A percentile compares a stretch with the other conserved stretches of the same genome.
Conservation (phyloP, 257 asterid species). For the Solanum sejunctum region DNA sequence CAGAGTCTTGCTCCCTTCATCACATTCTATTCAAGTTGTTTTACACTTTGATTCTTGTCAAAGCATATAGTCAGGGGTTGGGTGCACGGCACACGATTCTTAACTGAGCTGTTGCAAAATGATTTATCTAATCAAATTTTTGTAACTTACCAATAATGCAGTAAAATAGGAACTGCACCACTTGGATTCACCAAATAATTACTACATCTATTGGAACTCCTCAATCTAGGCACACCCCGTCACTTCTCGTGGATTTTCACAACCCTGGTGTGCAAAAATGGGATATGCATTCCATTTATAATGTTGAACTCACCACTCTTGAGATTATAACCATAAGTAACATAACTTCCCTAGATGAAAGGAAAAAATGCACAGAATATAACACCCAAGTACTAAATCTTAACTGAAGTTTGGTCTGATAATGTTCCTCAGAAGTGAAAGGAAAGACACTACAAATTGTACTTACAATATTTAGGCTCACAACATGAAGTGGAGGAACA, state of each 20-base stretch:
- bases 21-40: not conserved
- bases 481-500: slow-evolving; percentile 94
- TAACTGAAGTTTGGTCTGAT: not conserved
- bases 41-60: not conserved
- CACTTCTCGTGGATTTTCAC: not conserved
- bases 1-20: not conserved
- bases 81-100: not conserved
- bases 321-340: not conserved
- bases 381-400: not conserved
- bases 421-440: not conserved
- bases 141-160: not conserved
- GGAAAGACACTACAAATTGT: not conserved
- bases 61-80: not conserved
- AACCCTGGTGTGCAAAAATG: not conserved
- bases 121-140: not conserved
- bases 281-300: not conserved
- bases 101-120: not conserved
- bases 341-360: not conserved
- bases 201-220: not conserved
- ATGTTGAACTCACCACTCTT: not conserved
- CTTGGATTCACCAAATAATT: not conserved
- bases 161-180: not conserved
- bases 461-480: slow-evolving; percentile 94
- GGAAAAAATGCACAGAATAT: not conserved
- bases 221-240: not conserved